Evolutionary conservation across 1,284 basidiomycete species (phyloP), one percentile per base, ranked within the genome.

Genomic region (Pholiota adiposa): DNA sequence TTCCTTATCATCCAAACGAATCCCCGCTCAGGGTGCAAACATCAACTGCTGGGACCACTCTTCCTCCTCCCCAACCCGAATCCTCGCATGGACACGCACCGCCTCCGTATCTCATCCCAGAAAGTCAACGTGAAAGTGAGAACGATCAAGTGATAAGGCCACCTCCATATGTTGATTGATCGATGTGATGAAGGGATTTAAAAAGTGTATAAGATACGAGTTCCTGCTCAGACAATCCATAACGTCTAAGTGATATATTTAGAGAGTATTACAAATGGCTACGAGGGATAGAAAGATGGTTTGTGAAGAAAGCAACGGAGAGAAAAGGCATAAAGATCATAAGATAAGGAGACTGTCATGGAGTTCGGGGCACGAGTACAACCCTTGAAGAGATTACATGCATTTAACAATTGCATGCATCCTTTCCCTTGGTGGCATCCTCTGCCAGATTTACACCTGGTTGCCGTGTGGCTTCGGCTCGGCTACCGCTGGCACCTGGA

Each of bases 401-500:
- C 51, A 62, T 66, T 84, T 73, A 87, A 70, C 92, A 94, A 74
- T 88, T 92, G 80, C 93, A 95, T 43, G 85, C 88, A 65, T 93
- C 89, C 76, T 88, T 92, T 67, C 82, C 78, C 76, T 87, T 88
- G 33, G 79, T 71, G 59, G 82, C 77, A 69, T 83, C 88, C 74
- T 90, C 90, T 62, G 89, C 86, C 64, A 96, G 80, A 71, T 89
- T 91, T 59, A 96, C 92, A 53, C 71, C 84, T 60, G 83, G 82
- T 68, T 83, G 83, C 64, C 80, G 81, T 43, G 79, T 73, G 51
- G 77, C 77, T 59, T 80, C 84, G 3, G 80, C 73, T 54, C 87
- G 84, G 65, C 75, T 79, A 33, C 81, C 80, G n/a, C 81, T 75
- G 60, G 81, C 80, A 59, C 86, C 87, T 58, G 85, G 78, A 71